Conservation (phyloP, 495 filamentous ascomycete genomes). For the Trichoderma reesei region DNA sequence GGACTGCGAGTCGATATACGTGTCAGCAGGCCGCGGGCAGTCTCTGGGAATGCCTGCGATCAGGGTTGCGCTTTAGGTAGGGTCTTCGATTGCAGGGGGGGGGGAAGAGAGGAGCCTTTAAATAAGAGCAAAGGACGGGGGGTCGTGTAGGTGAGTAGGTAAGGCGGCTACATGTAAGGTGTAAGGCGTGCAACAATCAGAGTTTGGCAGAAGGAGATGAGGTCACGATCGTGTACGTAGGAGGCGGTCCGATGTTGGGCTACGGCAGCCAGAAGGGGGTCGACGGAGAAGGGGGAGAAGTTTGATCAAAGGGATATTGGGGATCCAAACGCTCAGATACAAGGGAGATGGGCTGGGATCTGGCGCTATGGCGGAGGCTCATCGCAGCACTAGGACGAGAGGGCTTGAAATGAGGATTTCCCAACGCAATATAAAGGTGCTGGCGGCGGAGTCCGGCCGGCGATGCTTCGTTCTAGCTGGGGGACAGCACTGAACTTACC, state of each 20-base stretch:
- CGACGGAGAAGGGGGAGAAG: not conserved
- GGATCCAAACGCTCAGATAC: not conserved
- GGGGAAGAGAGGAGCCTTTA: not conserved
- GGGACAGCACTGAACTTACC: not conserved
- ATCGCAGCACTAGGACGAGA: not conserved
- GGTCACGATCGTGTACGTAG: not conserved
- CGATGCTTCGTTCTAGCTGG: not conserved
- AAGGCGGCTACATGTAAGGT: too few relatives aligned
- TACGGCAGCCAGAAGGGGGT: not conserved
- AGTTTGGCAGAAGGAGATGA: too few relatives aligned
- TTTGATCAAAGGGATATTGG: too few relatives aligned
- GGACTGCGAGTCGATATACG: not conserved
- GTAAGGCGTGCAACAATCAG: too few relatives aligned
- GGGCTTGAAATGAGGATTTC: not conserved
- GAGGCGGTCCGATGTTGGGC: too few relatives aligned
- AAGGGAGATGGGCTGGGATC: not conserved
- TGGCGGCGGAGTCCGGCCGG: not conserved
- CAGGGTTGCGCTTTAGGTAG: not conserved
- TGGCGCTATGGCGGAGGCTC: not conserved
- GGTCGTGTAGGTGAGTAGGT: too few relatives aligned
- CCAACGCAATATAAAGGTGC: not conserved
- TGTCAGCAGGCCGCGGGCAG: not conserved
- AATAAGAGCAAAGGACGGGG: too few relatives aligned
- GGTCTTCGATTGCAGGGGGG: not conserved
- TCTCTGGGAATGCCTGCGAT: not conserved